Evolutionary conservation across 139 green algal genomes (phyloP).

Genomic region (Chlamydomonas eustigma): DNA sequence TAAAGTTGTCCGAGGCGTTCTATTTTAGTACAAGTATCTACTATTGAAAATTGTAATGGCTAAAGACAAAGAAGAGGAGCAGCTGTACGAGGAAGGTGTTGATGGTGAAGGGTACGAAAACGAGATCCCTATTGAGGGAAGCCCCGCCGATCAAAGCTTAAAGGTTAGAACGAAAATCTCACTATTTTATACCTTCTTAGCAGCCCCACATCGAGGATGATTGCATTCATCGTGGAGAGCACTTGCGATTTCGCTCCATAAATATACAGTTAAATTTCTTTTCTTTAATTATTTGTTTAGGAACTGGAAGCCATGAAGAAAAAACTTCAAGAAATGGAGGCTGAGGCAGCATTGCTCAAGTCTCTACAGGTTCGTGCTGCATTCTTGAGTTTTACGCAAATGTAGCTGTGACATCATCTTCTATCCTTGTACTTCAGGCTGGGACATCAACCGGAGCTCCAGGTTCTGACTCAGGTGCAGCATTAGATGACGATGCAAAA

Average conservation of each 20-base stretch:
- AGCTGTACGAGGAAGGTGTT: not conserved
- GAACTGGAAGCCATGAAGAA: constrained; percentile 87
- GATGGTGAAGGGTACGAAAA: constrained; percentile 7
- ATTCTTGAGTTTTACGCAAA: not conserved
- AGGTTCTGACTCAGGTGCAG: constrained; percentile 8
- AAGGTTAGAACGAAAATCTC: not conserved
- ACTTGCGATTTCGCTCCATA: not conserved
- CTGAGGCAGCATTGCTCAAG: constrained; percentile 80
- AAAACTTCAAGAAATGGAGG: constrained; percentile 87
- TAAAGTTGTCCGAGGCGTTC: too few relatives aligned
- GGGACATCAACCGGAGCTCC: not conserved
- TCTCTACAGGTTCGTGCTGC: constrained; percentile 56
- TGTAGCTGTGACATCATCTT: not conserved
- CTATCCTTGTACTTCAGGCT: constrained; percentile 1
- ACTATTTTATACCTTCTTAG: not conserved
- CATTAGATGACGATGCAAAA: constrained; percentile 43
- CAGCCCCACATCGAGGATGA: not conserved
- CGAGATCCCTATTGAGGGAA: constrained; percentile 7
- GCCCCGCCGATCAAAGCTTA: not conserved
- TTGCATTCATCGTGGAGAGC: not conserved
- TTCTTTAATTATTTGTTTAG: constrained; percentile 31
- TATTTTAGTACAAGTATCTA: too few relatives aligned
- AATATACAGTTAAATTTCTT: not conserved
- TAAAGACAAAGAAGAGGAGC: not conserved
- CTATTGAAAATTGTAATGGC: not conserved